These are phyloP conservation scores for Xanthoconium purpureum DNA, from an alignment of 768 basidiomycete species.

Conservation along the genomic window DNA sequence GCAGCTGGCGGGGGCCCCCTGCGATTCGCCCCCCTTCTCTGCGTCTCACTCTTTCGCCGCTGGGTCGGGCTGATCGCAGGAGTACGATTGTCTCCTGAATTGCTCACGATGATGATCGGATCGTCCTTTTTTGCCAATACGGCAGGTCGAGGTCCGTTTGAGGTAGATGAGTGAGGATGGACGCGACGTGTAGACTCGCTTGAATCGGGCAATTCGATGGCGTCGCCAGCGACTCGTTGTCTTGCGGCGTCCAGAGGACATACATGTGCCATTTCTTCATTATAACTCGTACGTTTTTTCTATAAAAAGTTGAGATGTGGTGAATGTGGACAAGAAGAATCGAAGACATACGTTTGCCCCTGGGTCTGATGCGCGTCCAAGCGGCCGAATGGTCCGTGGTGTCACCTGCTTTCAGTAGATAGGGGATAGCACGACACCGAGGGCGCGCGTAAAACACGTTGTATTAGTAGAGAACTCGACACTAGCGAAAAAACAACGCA, in stretches of 20 bases:
- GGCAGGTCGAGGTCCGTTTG: neutral
- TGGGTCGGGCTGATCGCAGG: neutral
- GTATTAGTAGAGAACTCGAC: no score
- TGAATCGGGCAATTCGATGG: slow-evolving; percentile 27
- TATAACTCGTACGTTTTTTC: slow-evolving; percentile 11
- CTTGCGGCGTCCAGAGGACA: slow-evolving; percentile 15
- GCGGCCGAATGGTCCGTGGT: slow-evolving; percentile 4
- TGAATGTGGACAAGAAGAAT: neutral
- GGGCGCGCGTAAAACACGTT: no score
- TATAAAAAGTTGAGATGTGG: neutral
- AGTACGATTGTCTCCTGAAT: slow-evolving; percentile 14
- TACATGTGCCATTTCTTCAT: neutral
- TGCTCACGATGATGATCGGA: slow-evolving; percentile 26
- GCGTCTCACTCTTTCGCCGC: slow-evolving; percentile 2
- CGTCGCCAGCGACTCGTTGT: neutral
- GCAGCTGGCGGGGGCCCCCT: slow-evolving; percentile 1
- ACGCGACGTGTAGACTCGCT: slow-evolving; percentile 6
- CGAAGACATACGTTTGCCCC: slow-evolving; percentile 11
- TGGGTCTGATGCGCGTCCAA: slow-evolving; percentile 17
- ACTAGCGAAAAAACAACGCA: no score
- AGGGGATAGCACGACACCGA: no score
- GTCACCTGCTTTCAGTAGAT: neutral
- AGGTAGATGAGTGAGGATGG: slow-evolving; percentile 3
- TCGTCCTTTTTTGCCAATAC: neutral
- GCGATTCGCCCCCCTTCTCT: neutral